Conservation (phyloP, 2,329 filamentous ascomycete species). For the Aschersonia sp. region DNA sequence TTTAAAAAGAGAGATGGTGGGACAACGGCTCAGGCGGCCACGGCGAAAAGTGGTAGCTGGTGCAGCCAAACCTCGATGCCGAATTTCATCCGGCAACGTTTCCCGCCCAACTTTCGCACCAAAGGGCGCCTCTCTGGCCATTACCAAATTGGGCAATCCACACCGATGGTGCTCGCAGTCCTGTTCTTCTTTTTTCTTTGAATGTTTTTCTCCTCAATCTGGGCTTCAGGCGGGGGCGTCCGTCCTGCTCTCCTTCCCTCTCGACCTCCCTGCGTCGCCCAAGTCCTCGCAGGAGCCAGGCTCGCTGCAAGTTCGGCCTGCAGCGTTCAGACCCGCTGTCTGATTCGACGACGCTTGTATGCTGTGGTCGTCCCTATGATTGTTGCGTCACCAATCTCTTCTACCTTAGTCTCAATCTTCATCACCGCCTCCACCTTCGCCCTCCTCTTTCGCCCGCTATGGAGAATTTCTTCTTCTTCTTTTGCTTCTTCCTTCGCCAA, state of each 20-base stretch:
- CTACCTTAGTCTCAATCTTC: conserved; percentile 7
- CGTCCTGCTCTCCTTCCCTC: too few species aligned
- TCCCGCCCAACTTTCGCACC: neutral
- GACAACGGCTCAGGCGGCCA: too few species aligned
- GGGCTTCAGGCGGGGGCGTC: too few species aligned
- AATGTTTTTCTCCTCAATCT: neutral
- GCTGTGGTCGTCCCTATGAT: conserved; percentile 9
- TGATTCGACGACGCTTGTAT: conserved; percentile 15
- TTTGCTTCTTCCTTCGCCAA: too few species aligned
- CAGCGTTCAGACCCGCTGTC: conserved; percentile 1
- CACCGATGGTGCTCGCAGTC: neutral
- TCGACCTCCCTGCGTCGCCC: too few species aligned
- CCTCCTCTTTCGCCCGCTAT: conserved; percentile 13
- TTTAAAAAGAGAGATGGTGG: conserved; percentile 3
- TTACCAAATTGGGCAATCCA: neutral
- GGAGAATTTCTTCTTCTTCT: conserved; percentile 10
- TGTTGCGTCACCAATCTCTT: conserved; percentile 9
- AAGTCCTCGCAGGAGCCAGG: neutral
- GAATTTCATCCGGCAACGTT: conserved; percentile 17
- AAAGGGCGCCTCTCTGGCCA: neutral
- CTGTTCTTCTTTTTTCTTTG: neutral
- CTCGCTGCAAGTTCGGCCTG: neutral
- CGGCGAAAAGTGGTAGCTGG: conserved; percentile 16
- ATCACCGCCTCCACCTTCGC: conserved; percentile 6
- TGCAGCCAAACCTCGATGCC: conserved; percentile 5